These are phyloP conservation scores for Phialophora verrucosa DNA, from an alignment of 2,329 filamentous ascomycete species.

Conservation along the genomic window DNA sequence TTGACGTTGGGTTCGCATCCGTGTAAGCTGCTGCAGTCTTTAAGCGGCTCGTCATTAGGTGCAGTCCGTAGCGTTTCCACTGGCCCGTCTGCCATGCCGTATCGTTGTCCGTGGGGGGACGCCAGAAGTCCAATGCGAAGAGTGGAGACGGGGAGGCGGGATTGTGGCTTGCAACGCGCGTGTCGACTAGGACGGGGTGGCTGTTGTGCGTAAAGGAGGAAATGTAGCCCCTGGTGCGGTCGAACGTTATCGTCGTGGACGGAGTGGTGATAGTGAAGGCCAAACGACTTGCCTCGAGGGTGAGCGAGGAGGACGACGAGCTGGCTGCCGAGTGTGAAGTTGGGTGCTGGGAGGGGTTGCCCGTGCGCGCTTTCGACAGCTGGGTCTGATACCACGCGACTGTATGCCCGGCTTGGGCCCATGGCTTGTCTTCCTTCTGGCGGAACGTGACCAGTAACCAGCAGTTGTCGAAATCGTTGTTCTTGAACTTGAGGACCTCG, in stretches of 20 bases:
- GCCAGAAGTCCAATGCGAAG: constrained; percentile 42
- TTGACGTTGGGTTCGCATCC: not conserved
- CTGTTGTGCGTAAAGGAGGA: constrained; percentile 17
- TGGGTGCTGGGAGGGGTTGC: not conserved
- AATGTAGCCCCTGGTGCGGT: constrained; percentile 26
- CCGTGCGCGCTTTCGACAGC: not conserved
- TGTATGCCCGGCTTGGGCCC: constrained; percentile 35
- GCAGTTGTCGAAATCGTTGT: constrained; percentile 2
- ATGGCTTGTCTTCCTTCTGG: constrained; percentile 21
- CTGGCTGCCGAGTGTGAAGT: not conserved
- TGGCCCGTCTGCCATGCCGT: constrained; percentile 39
- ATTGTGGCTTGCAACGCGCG: constrained; percentile 6
- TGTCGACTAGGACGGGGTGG: constrained; percentile 13
- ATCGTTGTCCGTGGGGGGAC: constrained; percentile 45
- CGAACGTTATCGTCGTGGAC: constrained; percentile 21
- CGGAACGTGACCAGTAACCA: constrained; percentile 33
- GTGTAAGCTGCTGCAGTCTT: constrained; percentile 8
- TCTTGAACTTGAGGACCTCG: constrained; percentile 9
- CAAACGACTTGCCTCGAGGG: constrained; percentile 38
- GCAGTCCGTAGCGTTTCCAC: constrained; percentile 41
- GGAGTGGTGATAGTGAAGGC: constrained; percentile 21
- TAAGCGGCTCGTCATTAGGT: constrained; percentile 36
- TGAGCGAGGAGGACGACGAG: constrained; percentile 46
- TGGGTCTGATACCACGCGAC: constrained; percentile 33
- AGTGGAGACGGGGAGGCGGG: constrained; percentile 12